Percentiles rank a stretch among this genome's conserved stretches.
Evolutionary conservation across 2,329 filamentous ascomycete species (phyloP).

Genomic region (Xylaria hypoxylon): DNA sequence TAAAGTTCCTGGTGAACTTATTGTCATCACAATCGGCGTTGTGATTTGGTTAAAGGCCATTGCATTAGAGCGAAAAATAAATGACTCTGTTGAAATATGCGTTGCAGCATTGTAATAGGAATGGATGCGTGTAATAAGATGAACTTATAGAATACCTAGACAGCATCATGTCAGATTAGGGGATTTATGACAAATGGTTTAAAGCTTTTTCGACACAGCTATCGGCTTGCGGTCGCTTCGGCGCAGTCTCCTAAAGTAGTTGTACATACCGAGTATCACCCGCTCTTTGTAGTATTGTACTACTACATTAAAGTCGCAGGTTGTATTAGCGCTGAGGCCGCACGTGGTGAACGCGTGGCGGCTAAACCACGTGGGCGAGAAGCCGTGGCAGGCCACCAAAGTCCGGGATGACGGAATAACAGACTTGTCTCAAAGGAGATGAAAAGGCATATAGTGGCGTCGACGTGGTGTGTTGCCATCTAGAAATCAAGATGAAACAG

Average conservation of each 20-base stretch:
- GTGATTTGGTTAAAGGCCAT: neutral
- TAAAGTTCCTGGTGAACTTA: neutral
- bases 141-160: neutral
- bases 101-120: neutral
- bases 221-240: neutral
- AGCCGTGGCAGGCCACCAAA: conserved; percentile 10
- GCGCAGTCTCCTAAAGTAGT: conserved; percentile 1
- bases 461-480: conserved; percentile 2
- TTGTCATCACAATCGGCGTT: too few relatives aligned
- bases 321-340: conserved; percentile 24
- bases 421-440: conserved; percentile 29
- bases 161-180: conserved; percentile 17
- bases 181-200: conserved; percentile 14
- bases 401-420: conserved; percentile 19
- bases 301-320: conserved; percentile 11
- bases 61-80: neutral
- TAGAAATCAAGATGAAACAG: conserved; percentile 4
- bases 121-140: neutral
- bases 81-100: neutral
- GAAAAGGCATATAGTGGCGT: conserved; percentile 28
- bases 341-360: conserved; percentile 38
- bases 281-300: conserved; percentile 13
- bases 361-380: conserved; percentile 32
- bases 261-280: neutral
- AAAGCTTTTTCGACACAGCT: neutral